These are phyloP conservation scores for Fusarium sp. DNA, from an alignment of 2,329 filamentous ascomycete genomes.

Conservation along the genomic window DNA sequence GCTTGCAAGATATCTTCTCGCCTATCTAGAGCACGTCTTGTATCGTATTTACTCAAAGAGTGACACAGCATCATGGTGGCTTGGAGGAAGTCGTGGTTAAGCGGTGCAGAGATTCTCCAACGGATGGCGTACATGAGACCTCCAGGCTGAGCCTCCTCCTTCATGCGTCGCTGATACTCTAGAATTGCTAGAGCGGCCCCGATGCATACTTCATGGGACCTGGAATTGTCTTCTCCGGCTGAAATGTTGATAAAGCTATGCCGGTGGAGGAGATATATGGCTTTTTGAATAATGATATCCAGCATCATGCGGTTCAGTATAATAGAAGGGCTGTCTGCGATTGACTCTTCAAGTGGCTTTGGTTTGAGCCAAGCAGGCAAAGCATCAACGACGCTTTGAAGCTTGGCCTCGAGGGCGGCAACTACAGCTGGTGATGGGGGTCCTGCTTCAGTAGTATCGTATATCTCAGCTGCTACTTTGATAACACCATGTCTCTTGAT, in stretches of 20 bases:
- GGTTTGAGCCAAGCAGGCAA: conserved; percentile 21
- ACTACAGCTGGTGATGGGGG: not conserved
- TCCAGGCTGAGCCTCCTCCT: conserved; percentile 31
- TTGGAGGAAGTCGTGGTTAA: conserved; percentile 35
- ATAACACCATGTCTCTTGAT: conserved; percentile 19
- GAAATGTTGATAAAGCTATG: conserved; percentile 8
- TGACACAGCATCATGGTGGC: conserved; percentile 39
- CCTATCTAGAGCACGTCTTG: not conserved
- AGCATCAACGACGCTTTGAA: not conserved
- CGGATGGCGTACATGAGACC: conserved; percentile 38
- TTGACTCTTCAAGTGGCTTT: conserved; percentile 10
- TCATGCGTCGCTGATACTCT: conserved; percentile 30
- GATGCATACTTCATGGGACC: conserved; percentile 14
- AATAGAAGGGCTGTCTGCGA: conserved; percentile 4
- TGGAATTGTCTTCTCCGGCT: not conserved
- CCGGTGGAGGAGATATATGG: conserved; percentile 16
- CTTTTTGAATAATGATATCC: conserved; percentile 15
- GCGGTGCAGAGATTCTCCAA: conserved; percentile 33
- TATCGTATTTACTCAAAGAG: conserved; percentile 14
- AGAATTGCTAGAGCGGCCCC: conserved; percentile 30
- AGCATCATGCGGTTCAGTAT: conserved; percentile 23
- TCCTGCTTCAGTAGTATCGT: conserved; percentile 14
- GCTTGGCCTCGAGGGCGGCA: not conserved
- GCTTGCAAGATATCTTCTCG: conserved; percentile 17
- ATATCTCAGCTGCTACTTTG: conserved; percentile 12